Percentiles rank a stretch among this genome's conserved stretches.
Conservation (phyloP, 2,329 filamentous ascomycete species). For the Periconia sp. region DNA sequence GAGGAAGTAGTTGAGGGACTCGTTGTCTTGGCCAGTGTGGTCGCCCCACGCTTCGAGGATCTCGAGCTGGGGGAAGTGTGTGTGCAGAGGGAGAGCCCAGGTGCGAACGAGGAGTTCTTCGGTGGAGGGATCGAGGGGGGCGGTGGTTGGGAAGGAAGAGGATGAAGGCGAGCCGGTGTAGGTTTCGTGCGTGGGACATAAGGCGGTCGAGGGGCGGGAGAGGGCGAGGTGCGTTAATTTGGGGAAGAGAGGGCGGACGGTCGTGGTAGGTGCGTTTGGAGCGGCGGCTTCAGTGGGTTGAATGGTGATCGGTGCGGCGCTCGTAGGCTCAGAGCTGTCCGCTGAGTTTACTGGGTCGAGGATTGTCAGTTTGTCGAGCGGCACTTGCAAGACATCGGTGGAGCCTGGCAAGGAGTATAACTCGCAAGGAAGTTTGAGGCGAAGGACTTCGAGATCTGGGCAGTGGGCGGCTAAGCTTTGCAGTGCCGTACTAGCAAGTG, state of each 20-base stretch:
- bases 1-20: slow-evolving; percentile 34
- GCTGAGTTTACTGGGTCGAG: not conserved
- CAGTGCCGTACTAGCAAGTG: slow-evolving; percentile 26
- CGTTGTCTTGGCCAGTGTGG: slow-evolving; percentile 29
- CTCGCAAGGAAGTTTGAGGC: slow-evolving; percentile 27
- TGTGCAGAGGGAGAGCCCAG: slow-evolving; percentile 29
- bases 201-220: slow-evolving; percentile 27
- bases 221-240: slow-evolving; percentile 29
- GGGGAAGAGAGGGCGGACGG: slow-evolving; percentile 22
- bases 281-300: not conserved
- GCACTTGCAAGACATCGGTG: slow-evolving; percentile 8
- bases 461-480: slow-evolving; percentile 31
- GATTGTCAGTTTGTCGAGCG: not conserved
- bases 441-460: slow-evolving; percentile 24
- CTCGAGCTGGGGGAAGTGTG: slow-evolving; percentile 32
- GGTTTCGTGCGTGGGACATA: slow-evolving; percentile 19
- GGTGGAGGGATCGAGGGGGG: slow-evolving; percentile 17
- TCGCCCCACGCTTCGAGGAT: slow-evolving; percentile 39
- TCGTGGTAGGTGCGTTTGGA: not conserved
- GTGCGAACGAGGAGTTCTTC: slow-evolving; percentile 30
- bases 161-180: slow-evolving; percentile 4
- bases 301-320: not conserved
- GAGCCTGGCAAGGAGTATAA: slow-evolving; percentile 20
- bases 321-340: not conserved
- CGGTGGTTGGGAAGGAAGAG: not conserved